Base-by-base conservation (phyloP, 2,329 filamentous ascomycete species). In the Trichoderma sp. region DNA sequence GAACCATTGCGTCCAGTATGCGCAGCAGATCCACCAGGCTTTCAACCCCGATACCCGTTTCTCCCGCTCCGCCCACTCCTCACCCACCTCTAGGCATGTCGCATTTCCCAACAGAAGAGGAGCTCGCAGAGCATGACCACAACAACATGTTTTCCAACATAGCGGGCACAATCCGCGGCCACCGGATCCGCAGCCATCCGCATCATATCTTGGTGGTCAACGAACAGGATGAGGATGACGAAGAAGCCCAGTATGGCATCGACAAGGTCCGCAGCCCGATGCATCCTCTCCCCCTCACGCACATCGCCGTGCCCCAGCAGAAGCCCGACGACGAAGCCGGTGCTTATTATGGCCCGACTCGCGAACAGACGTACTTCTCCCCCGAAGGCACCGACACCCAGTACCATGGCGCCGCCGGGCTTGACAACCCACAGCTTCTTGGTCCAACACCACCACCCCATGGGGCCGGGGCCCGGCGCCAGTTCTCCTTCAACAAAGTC, bases 401-500 rank as follows among this genome's bases (percentile, higher is more conserved):
- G 67, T 86, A 87, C 70, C 77, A 87, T 70, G 77, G 84, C 29
- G 80, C 78, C 58, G 77, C 77, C 70, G 80, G 78, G 68, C 25
- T 27, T 3, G 63, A 10, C 27, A 35, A 59, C 12, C 48, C 56
- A 17, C 79, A 78, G 69, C 79, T 76, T 72, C 70, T 79, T 7
- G 74, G 88, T 1, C 89, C 90, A 0, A 84, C 86, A 4, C 89
- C 89, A 1, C 89, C 89, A 5, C 88, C 84, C 4, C 87, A 85
- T 65, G 81, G 82, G 4, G 4, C 29, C 19, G 17, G 19, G 34
- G 87, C 90, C 12, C 86, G 83, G 71, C 86, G 94, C 69, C 92
- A 97, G 76, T 99, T 98, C 80, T 96, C 92, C 19, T 98, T 98
- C 83, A 90, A 94, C 71, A 93, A 91, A 71, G 88, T 97, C 63